phyloP scores from a whole-genome alignment of 140 eudicot species.

The Bidens hawaiensis region DNA sequence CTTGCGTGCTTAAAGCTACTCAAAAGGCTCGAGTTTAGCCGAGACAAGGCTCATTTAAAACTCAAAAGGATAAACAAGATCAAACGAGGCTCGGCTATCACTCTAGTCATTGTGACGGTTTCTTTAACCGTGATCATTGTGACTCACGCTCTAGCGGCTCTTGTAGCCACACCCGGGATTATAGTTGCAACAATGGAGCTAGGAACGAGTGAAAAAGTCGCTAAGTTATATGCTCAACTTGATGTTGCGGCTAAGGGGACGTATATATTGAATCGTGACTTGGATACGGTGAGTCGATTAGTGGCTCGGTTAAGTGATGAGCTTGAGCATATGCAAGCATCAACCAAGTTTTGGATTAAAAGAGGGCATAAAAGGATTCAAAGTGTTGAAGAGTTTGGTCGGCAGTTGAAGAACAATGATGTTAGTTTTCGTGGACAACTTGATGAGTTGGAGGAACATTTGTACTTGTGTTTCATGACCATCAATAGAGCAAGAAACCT shows the following conservation, averaged over 20 bases:
- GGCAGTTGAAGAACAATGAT: conserved; percentile 53
- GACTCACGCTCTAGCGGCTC: conserved; percentile 54
- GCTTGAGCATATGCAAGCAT: conserved; percentile 58
- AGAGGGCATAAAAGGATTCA: conserved; percentile 53
- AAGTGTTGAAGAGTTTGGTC: conserved; percentile 54
- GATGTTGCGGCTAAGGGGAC: conserved; percentile 86
- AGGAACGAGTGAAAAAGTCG: conserved; percentile 34
- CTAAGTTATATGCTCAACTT: conserved; percentile 51
- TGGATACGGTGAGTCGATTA: conserved; percentile 76
- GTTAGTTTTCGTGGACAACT: conserved; percentile 57
- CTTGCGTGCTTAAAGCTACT: conserved; percentile 49
- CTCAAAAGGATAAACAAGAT: conserved; percentile 39
- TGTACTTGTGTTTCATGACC: conserved; percentile 80
- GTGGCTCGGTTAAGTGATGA: conserved; percentile 77
- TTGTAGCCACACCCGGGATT: conserved; percentile 66
- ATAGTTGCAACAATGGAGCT: conserved; percentile 46
- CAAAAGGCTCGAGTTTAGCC: conserved; percentile 54
- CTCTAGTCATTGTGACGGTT: conserved; percentile 58
- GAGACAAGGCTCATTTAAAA: conserved; percentile 54
- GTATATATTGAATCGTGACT: conserved; percentile 67
- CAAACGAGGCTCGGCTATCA: conserved; percentile 51
- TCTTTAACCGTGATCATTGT: conserved; percentile 49
- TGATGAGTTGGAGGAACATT: conserved; percentile 85
- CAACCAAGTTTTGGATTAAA: conserved; percentile 51
- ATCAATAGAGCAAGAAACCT: conserved; percentile 78